A percentile compares a stretch with the other conserved stretches of the same genome.
Conservation (phyloP, 176 grass and related monocot genomes). For the Oryza officinalis region DNA sequence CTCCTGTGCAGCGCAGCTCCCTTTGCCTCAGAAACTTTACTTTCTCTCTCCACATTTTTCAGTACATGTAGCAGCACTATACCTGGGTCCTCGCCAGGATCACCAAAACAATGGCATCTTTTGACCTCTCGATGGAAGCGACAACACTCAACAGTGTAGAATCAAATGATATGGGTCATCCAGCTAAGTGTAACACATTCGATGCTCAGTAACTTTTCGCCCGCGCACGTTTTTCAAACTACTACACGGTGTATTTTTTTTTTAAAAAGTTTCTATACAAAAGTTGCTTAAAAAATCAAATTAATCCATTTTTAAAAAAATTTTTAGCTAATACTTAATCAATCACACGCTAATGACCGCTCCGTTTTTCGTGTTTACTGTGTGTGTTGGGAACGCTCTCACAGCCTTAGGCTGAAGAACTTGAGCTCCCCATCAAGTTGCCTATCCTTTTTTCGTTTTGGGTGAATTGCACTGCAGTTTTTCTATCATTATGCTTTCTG, state of each 20-base stretch:
- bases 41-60: neutral
- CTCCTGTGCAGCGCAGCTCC: neutral
- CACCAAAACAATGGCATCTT: neutral
- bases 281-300: too few species aligned
- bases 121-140: neutral
- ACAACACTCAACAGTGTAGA: neutral
- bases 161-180: neutral
- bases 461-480: conserved; percentile 42
- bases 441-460: conserved; percentile 8
- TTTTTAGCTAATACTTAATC: too few species aligned
- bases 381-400: too few species aligned
- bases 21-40: conserved; percentile 9
- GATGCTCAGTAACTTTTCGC: too few species aligned
- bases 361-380: too few species aligned
- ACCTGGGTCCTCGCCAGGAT: neutral
- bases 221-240: too few species aligned
- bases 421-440: neutral
- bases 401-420: too few species aligned
- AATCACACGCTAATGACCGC: too few species aligned
- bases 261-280: too few species aligned
- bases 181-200: neutral
- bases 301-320: too few species aligned
- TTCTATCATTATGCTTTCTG: neutral
- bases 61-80: conserved; percentile 18
- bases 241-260: too few species aligned